Base-by-base conservation (phyloP, 2,329 filamentous ascomycete genomes). In the Aspergillus pseudotamarii region DNA sequence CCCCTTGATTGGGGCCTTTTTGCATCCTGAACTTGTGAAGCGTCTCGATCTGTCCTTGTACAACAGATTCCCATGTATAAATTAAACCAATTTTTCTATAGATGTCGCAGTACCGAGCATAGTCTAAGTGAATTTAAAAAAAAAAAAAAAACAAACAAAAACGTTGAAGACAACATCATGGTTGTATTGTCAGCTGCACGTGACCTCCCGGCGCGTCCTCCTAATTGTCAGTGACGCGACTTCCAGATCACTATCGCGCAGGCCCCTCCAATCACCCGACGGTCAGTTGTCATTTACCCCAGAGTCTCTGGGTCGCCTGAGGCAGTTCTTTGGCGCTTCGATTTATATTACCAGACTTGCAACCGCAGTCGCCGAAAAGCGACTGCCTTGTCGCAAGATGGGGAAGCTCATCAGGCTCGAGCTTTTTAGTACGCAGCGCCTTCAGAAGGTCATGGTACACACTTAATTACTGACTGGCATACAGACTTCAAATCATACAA, bases 401-500 rank as follows among this genome's bases (percentile, higher is more conserved):
- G 94, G 94, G 70, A 98, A 98, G 81, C 90, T 99, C 74, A 92
- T 97, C 74, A 90, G 93, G 66, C 88, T 99, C 58, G 94, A 98
- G 84, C 85, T 99, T 66, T 96, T 91, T 83, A 97, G 93, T 95
- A 84, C 69, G 89, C 83, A 19, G 28, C 48, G 56, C 43, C 46
- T 28, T 21, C 45, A 23, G 26, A 38, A 43, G 36, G 26, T 11
- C 36, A 51, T 14, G 64, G 59, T 59, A 58, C 43, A 57, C 58
- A 69, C 58, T 63, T 57, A 64, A 41, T 41, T 41, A 19, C 69
- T 74, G 63, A 76, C 64, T 53, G 70, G 79, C 64, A 75, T 59
- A 26, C 73, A 95, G 92, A 99, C 83, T 99, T 99, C 88, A 99
- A 99, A 83, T 98, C 95, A 72, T 99, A 99, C 84, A 97, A 97